Conservation (phyloP, 108 stramenopile species). For the Asterionellopsis glacialis region DNA sequence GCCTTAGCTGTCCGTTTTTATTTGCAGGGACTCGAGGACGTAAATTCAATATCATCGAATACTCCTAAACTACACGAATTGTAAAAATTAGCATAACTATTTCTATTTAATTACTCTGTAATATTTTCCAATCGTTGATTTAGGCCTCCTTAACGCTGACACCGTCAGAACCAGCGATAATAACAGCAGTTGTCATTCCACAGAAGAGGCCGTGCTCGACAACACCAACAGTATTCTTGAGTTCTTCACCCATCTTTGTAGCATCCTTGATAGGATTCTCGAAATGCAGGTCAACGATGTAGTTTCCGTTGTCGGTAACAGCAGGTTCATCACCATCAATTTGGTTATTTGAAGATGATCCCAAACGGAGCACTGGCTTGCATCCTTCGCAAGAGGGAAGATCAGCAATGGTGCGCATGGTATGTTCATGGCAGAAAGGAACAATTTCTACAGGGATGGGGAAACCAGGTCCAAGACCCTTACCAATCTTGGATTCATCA, state of each 20-base stretch:
- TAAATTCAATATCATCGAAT: slow-evolving; percentile 8
- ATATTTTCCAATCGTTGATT: too few relatives aligned
- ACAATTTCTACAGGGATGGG: slow-evolving; percentile 94
- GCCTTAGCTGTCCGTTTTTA: slow-evolving; percentile 16
- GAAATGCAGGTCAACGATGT: slow-evolving; percentile 98
- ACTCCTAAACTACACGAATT: slow-evolving; percentile 10
- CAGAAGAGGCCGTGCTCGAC: slow-evolving; percentile 98
- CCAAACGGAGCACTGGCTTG: slow-evolving; percentile 87
- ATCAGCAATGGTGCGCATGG: slow-evolving; percentile 77
- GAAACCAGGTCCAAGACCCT: slow-evolving; percentile 92
- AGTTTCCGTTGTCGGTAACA: slow-evolving; percentile 97
- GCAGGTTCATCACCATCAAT: slow-evolving; percentile 93
- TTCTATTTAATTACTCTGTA: too few relatives aligned
- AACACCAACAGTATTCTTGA: slow-evolving; percentile 95
- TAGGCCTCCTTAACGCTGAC: slow-evolving; percentile 79
- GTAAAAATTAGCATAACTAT: background rate
- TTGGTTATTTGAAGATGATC: slow-evolving; percentile 71
- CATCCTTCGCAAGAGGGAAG: slow-evolving; percentile 83
- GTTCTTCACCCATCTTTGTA: slow-evolving; percentile 65
- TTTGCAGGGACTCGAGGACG: slow-evolving; percentile 5
- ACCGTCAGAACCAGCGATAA: slow-evolving; percentile 94
- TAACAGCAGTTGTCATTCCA: slow-evolving; percentile 95
- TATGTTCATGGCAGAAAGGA: slow-evolving; percentile 96
- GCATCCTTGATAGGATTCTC: slow-evolving; percentile 89
- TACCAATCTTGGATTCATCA: slow-evolving; percentile 95